Conservation (phyloP, 106 monocot genomes). For the Apostasia ramifera region DNA sequence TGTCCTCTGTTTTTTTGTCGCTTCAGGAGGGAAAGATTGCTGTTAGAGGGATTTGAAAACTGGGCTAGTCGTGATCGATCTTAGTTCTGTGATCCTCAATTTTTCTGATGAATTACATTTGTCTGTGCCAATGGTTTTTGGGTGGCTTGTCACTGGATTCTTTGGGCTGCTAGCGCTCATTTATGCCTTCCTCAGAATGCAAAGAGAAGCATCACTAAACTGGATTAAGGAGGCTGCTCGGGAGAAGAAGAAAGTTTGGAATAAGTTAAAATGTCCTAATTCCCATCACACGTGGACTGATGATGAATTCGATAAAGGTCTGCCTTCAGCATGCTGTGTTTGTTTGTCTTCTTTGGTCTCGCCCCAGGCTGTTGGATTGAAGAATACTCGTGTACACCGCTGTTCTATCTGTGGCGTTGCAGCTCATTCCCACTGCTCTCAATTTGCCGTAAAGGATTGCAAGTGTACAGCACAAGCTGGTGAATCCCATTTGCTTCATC, state of each 20-base stretch:
- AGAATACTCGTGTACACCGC: conserved; percentile 24
- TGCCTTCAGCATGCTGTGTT: conserved; percentile 68
- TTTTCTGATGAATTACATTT: conserved; percentile 11
- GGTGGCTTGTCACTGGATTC: conserved; percentile 46
- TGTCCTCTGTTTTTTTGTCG: not conserved
- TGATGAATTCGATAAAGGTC: conserved; percentile 22
- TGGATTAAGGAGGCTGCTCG: conserved; percentile 81
- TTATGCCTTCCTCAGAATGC: conserved; percentile 60
- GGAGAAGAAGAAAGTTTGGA: conserved; percentile 64
- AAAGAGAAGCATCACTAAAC: conserved; percentile 55
- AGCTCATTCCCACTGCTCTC: conserved; percentile 58
- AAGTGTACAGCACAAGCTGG: conserved; percentile 75
- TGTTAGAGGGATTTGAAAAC: not conserved
- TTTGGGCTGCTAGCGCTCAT: conserved; percentile 55
- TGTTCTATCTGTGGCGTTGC: conserved; percentile 75
- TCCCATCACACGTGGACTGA: conserved; percentile 67
- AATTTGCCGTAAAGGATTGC: conserved; percentile 58
- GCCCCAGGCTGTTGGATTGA: conserved; percentile 17
- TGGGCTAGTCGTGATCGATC: conserved; percentile 5
- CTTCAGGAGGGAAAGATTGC: not conserved
- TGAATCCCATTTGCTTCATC: conserved; percentile 54
- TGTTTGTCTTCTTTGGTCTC: conserved; percentile 63
- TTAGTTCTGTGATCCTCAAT: conserved; percentile 5
- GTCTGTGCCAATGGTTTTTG: conserved; percentile 7
- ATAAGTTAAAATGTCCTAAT: conserved; percentile 50